Percentiles rank a stretch among this genome's conserved stretches.
phyloP scores from a whole-genome alignment of 106 monocot genomes.

The Dendrobium catenatum region DNA sequence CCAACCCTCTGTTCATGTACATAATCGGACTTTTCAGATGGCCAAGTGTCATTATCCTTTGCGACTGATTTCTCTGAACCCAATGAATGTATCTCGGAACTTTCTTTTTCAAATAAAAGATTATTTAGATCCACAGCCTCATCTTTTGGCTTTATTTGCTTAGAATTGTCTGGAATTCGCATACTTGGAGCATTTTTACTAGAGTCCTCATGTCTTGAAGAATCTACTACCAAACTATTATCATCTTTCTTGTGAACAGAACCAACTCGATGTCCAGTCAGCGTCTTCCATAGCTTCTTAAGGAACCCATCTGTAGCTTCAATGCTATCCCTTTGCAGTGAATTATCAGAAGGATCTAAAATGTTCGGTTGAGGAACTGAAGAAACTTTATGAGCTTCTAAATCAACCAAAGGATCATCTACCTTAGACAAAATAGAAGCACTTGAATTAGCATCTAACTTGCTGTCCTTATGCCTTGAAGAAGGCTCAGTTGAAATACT shows the following conservation, averaged over 20 bases:
- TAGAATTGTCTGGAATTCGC: background rate
- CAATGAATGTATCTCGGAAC: slow-evolving; percentile 5
- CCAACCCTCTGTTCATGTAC: slow-evolving; percentile 10
- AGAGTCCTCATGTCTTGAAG: slow-evolving; percentile 3
- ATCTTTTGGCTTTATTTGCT: slow-evolving; percentile 11
- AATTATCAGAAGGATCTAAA: background rate
- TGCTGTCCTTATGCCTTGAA: background rate
- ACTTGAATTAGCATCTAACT: slow-evolving; percentile 5
- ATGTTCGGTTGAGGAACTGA: background rate
- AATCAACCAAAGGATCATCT: slow-evolving; percentile 7
- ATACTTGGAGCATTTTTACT: background rate
- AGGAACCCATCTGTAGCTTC: slow-evolving; percentile 25
- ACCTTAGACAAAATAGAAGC: slow-evolving; percentile 6
- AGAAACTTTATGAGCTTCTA: slow-evolving; percentile 8
- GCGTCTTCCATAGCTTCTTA: slow-evolving; percentile 29
- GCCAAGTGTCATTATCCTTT: slow-evolving; percentile 4
- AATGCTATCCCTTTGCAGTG: background rate
- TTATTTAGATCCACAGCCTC: background rate
- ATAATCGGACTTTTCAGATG: slow-evolving; percentile 10
- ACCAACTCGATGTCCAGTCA: slow-evolving; percentile 4
- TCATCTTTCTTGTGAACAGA: slow-evolving; percentile 4
- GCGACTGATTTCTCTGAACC: slow-evolving; percentile 1
- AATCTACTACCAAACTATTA: slow-evolving; percentile 1
- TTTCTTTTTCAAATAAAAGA: background rate
- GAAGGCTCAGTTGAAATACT: background rate